Percentiles rank a stretch among this genome's conserved stretches.
phyloP scores from a whole-genome alignment of 768 basidiomycete genomes.

The Boletus barrowsii region DNA sequence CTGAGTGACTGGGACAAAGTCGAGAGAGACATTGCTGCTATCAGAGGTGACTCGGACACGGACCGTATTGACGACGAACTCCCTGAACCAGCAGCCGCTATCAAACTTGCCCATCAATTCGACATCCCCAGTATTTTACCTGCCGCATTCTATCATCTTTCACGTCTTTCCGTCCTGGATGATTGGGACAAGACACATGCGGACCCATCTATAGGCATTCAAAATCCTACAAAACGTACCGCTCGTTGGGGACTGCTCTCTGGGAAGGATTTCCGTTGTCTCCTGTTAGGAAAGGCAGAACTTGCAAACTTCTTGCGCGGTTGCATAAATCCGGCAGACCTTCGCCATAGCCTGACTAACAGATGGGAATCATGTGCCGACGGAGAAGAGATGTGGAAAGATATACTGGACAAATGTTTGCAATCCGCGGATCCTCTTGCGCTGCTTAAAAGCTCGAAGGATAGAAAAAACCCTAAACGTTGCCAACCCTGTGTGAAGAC shows the following conservation, averaged over 20 bases:
- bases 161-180: constrained; percentile 20
- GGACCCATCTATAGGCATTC: background rate
- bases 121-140: constrained; percentile 42
- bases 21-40: background rate
- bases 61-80: constrained; percentile 3
- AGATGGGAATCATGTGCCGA: background rate
- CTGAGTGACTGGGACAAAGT: constrained; percentile 11
- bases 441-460: background rate
- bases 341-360: background rate
- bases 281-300: constrained; percentile 14
- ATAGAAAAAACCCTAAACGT: fast-evolving
- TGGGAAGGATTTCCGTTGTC: constrained; percentile 14
- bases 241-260: constrained; percentile 26
- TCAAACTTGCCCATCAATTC: constrained; percentile 41
- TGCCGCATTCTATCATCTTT: constrained; percentile 49
- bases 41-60: background rate
- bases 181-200: constrained; percentile 15
- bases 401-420: background rate
- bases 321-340: background rate
- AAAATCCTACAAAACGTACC: constrained; percentile 7
- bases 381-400: background rate
- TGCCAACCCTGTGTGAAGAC: background rate
- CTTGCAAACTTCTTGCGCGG: background rate
- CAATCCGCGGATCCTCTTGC: constrained; percentile 7
- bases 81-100: constrained; percentile 30